These are phyloP conservation scores for Scedosporium apiospermum DNA, from an alignment of 2,329 filamentous ascomycete genomes.

Conservation along the genomic window DNA sequence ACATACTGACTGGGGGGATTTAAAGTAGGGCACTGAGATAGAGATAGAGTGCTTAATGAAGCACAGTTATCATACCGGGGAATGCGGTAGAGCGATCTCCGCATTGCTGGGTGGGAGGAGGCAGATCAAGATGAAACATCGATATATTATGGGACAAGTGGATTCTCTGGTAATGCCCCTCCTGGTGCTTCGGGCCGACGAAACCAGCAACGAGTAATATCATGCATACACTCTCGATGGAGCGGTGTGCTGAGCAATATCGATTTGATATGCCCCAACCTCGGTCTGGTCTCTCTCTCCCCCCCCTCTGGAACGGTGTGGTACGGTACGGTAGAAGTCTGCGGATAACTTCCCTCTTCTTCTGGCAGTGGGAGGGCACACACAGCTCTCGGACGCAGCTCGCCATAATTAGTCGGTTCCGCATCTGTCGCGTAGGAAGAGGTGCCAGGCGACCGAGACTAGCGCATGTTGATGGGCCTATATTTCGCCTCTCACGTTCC, in stretches of 20 bases:
- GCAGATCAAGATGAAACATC: neutral
- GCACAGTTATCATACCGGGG: neutral
- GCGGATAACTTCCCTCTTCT: neutral
- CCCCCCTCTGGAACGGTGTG: neutral
- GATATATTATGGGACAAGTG: neutral
- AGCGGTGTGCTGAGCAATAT: neutral
- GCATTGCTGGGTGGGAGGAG: neutral
- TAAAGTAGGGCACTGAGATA: neutral
- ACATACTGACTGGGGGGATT: neutral
- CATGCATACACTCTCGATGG: neutral
- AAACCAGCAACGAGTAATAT: neutral
- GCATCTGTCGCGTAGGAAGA: neutral
- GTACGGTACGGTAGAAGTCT: neutral
- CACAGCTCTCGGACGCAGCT: neutral
- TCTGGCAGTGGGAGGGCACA: neutral
- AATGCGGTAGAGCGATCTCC: neutral
- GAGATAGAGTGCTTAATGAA: no score
- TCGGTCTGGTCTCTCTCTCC: neutral
- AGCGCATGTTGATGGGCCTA: no score
- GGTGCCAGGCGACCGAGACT: neutral
- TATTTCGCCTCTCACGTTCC: no score
- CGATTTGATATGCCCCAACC: neutral
- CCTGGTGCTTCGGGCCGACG: neutral
- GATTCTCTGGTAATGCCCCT: neutral
- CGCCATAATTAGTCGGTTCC: neutral